Conservation (phyloP, 306 rosid genomes). For the Fragaria vesca region DNA sequence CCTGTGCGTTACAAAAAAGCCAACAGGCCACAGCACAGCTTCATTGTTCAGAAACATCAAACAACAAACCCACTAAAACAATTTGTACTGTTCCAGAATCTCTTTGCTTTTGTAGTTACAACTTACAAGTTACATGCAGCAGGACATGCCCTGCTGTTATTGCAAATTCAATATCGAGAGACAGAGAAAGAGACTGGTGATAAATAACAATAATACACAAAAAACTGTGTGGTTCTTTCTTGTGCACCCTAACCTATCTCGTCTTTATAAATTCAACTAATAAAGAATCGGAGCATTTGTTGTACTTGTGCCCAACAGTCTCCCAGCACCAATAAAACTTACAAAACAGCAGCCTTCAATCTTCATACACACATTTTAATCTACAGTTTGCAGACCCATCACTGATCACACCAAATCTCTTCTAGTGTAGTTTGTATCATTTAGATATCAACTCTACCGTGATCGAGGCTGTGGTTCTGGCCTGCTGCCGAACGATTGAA, state of each 20-base stretch:
- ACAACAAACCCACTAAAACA: not conserved
- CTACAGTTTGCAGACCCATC: slow-evolving; percentile 27
- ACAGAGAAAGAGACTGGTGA: slow-evolving; percentile 10
- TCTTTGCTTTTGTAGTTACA: slow-evolving; percentile 19
- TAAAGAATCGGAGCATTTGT: slow-evolving; percentile 19
- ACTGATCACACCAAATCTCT: slow-evolving; percentile 7
- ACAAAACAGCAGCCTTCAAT: slow-evolving; percentile 14
- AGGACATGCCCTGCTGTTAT: slow-evolving; percentile 20
- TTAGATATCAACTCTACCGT: not conserved
- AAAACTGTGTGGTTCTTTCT: slow-evolving; percentile 11
- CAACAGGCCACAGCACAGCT: not conserved
- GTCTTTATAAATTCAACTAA: slow-evolving; percentile 1
- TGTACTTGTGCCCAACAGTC: slow-evolving; percentile 19
- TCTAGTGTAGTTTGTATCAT: slow-evolving; percentile 10
- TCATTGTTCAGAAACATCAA: not conserved
- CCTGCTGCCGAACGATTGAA: not conserved
- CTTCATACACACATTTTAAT: slow-evolving; percentile 18
- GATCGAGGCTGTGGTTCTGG: not conserved
- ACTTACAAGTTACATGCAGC: slow-evolving; percentile 26
- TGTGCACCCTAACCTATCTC: slow-evolving; percentile 15
- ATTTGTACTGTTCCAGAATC: not conserved
- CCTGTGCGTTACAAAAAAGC: not conserved
- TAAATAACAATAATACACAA: slow-evolving; percentile 13
- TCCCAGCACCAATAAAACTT: slow-evolving; percentile 10
- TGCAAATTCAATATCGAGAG: slow-evolving; percentile 9